These are phyloP conservation scores for Angomonas desouzai DNA, from an alignment of 208 protist genomes.

Conservation along the genomic window DNA sequence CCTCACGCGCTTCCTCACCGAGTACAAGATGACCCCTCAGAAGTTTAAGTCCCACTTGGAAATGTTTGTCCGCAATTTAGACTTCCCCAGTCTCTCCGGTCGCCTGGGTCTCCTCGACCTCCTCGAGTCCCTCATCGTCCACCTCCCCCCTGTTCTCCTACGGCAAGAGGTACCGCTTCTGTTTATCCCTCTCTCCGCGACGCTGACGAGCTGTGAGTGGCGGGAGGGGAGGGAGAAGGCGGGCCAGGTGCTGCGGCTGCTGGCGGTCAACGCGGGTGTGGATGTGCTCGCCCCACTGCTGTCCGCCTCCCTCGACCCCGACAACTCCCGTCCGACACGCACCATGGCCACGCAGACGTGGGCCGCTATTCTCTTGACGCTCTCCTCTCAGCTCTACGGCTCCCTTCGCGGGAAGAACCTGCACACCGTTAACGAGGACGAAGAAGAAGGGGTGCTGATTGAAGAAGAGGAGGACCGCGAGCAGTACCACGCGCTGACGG, in stretches of 20 bases:
- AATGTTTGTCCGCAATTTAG: constrained; percentile 77
- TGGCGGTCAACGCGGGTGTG: constrained; percentile 63
- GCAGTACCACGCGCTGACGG: constrained; percentile 46
- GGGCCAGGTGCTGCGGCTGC: constrained; percentile 51
- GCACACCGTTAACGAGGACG: constrained; percentile 10
- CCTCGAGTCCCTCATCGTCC: constrained; percentile 58
- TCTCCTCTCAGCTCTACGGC: constrained; percentile 12
- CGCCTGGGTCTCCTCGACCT: constrained; percentile 81
- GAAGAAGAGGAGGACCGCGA: constrained; percentile 16
- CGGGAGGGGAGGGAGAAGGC: constrained; percentile 49
- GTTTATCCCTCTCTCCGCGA: constrained; percentile 66
- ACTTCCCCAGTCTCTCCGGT: constrained; percentile 76
- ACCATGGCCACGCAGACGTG: constrained; percentile 69
- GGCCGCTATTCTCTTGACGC: constrained; percentile 58
- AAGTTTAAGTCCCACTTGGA: constrained; percentile 90
- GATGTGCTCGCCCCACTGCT: constrained; percentile 76
- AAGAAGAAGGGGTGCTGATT: background rate
- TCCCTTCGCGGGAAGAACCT: constrained; percentile 17
- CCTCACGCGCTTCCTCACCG: constrained; percentile 84
- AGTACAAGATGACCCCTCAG: constrained; percentile 84
- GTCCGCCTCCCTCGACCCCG: constrained; percentile 42
- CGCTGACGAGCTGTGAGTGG: constrained; percentile 59
- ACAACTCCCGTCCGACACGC: constrained; percentile 38
- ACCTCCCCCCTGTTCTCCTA: constrained; percentile 73
- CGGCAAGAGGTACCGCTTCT: constrained; percentile 73